These are phyloP conservation scores for Candida takata DNA, from an alignment of 805 yeast genomes.

Conservation along the genomic window DNA sequence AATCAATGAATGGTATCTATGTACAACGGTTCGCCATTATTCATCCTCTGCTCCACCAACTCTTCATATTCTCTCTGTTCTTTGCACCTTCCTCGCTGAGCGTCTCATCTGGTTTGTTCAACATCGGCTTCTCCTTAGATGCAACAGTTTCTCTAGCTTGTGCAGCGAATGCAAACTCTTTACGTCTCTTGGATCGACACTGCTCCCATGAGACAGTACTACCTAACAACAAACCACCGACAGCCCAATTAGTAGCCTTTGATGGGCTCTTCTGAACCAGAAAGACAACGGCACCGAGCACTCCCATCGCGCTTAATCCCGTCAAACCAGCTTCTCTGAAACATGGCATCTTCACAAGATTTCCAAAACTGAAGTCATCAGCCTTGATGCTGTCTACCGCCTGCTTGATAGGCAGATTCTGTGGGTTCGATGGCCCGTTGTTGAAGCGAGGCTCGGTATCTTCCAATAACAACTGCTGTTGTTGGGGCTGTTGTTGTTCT, in stretches of 20 bases:
- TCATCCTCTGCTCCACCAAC: slow-evolving; percentile 20
- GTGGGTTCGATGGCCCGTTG: slow-evolving; percentile 25
- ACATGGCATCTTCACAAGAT: slow-evolving; percentile 60
- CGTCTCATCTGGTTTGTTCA: slow-evolving; percentile 21
- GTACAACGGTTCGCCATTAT: too few relatives aligned
- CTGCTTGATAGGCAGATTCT: slow-evolving; percentile 25
- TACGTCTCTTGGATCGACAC: slow-evolving; percentile 66
- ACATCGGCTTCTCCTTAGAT: slow-evolving; percentile 31
- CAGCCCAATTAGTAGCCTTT: slow-evolving; percentile 73
- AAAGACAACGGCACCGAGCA: slow-evolving; percentile 60
- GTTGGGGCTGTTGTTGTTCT: not conserved
- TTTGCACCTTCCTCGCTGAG: slow-evolving; percentile 19
- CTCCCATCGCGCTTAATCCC: slow-evolving; percentile 68
- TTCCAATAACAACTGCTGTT: slow-evolving; percentile 30
- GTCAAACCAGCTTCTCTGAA: slow-evolving; percentile 73
- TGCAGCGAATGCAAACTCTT: slow-evolving; percentile 59
- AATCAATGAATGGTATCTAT: too few relatives aligned
- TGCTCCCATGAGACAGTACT: slow-evolving; percentile 89
- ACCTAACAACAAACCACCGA: slow-evolving; percentile 74
- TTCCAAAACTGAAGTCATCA: slow-evolving; percentile 46
- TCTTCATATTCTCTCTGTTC: slow-evolving; percentile 21
- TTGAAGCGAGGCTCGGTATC: slow-evolving; percentile 35
- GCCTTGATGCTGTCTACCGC: slow-evolving; percentile 38
- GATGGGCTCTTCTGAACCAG: slow-evolving; percentile 55
- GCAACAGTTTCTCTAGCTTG: slow-evolving; percentile 51